Base-by-base conservation (phyloP, 345 rosid species). In the Alliaria petiolata region DNA sequence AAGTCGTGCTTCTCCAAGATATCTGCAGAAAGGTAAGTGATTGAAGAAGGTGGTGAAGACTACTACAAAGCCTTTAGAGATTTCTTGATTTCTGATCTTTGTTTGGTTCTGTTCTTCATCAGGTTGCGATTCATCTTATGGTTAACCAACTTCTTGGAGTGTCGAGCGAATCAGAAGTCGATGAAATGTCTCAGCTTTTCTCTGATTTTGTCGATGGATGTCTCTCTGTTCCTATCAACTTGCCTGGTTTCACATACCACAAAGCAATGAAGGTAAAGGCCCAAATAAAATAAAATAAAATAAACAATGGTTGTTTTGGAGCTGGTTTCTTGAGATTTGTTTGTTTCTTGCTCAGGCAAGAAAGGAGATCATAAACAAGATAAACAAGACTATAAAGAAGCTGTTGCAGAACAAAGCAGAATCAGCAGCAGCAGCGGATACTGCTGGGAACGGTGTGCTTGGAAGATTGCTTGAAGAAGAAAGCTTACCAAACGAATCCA, bases 161-260 rank as follows among this genome's bases (percentile, higher is more conserved):
- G 60, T 83, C 87, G 3, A 84, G 78, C 11, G 86, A 84, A 58
- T 75, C 80, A 19, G 95, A 89, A 76, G 83, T 91, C 17, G 76
- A 89, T 62, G 85, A 87, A 81, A 89, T 91, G 89, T 84, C 96
- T 79, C 72, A 30, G 20, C 79, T 85, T 35, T 89, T 92, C 82
- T 92, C 96, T 7, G 83, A 87, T 60, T 92, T 92, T 30, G 96
- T 85, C 5, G 98, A 92, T 65, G 98, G 98, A 6, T 89, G 98
- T 69, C 88, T 92, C 54, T 92, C 98, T 16, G 71, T 87, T 78
- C 98, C 98, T 47, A 72, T 92, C 44, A 79, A 85, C 82, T 64
- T 89, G 31, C 98, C 98, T 53, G 89, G 87, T 38, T 89, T 81
- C 54, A 79, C 98, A 36, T 89, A 87, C 75, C 83, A 83, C 65